Evolutionary conservation across 108 stramenopile genomes (phyloP).

Genomic region (Cyclotella choctawhatcheeana): DNA sequence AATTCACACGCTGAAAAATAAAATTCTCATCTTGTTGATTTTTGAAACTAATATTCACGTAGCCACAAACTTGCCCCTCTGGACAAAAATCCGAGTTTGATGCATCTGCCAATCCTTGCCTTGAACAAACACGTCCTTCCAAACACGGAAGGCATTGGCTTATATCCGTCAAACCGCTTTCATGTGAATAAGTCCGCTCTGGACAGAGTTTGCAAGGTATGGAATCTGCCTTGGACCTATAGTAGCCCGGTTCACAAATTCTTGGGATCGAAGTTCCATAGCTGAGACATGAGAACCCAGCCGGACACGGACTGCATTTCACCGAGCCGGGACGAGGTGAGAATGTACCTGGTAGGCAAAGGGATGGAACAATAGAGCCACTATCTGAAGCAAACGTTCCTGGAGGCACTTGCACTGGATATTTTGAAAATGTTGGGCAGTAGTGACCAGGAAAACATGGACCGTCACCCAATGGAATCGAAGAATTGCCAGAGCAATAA

Average conservation of each 20-base stretch:
- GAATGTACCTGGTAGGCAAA: constrained; percentile 91
- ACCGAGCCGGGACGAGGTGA: constrained; percentile 66
- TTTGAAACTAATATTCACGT: too few relatives aligned
- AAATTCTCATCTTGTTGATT: too few relatives aligned
- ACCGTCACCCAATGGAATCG: constrained; percentile 65
- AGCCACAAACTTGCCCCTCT: constrained; percentile 76
- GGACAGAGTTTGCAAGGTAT: constrained; percentile 84
- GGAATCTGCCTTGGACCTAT: constrained; percentile 75
- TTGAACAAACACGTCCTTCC: constrained; percentile 71
- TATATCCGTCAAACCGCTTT: constrained; percentile 76
- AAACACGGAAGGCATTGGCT: constrained; percentile 86
- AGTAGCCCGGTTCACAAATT: constrained; percentile 79
- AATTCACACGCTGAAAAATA: too few relatives aligned
- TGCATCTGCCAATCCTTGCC: constrained; percentile 65
- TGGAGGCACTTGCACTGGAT: constrained; percentile 69
- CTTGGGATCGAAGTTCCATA: constrained; percentile 89
- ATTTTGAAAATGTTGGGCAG: constrained; percentile 68
- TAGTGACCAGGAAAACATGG: constrained; percentile 82
- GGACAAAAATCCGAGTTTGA: constrained; percentile 57
- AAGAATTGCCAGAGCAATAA: constrained; percentile 72
- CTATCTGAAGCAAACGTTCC: constrained; percentile 71
- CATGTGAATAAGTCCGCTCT: constrained; percentile 71
- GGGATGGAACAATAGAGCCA: constrained; percentile 73
- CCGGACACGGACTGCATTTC: constrained; percentile 74
- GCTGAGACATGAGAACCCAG: constrained; percentile 75